Evolutionary conservation across 129 eudicot species (phyloP).

Genomic region (Flaveria linearis): DNA sequence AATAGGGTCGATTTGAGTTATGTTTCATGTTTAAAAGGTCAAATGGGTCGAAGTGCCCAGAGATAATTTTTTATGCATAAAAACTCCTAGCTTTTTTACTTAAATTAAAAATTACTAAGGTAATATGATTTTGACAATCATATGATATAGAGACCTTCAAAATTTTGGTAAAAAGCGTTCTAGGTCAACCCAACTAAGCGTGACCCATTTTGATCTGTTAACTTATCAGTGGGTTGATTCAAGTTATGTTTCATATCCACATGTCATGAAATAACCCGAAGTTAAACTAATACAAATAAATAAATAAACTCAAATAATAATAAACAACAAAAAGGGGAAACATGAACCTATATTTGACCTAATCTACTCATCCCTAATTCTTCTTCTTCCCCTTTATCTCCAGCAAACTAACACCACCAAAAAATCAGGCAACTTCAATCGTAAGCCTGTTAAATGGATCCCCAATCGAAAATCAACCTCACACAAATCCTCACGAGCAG

Average conservation of each 20-base stretch:
- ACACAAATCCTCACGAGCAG: no score
- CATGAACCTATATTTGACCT: no score
- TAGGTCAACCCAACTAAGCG: slow-evolving; percentile 3
- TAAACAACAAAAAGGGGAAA: no score
- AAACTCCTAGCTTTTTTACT: neutral
- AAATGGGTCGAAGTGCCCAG: neutral
- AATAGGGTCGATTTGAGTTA: neutral
- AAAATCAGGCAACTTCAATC: no score
- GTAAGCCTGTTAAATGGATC: no score
- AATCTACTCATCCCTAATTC: no score
- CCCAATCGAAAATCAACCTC: no score
- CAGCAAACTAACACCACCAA: no score
- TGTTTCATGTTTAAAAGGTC: slow-evolving; percentile 5
- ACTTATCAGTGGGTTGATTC: neutral
- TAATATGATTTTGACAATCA: neutral
- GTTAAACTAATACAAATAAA: no score
- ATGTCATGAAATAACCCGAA: no score
- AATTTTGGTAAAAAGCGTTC: neutral
- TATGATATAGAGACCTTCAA: neutral
- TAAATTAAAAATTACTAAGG: neutral
- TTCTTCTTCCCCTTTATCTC: no score
- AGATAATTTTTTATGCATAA: neutral
- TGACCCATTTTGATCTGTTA: neutral
- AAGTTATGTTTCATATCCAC: neutral
- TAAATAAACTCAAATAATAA: no score